Evolutionary conservation across 1,284 basidiomycete species (phyloP).

Genomic region (Trichosporon asahii): DNA sequence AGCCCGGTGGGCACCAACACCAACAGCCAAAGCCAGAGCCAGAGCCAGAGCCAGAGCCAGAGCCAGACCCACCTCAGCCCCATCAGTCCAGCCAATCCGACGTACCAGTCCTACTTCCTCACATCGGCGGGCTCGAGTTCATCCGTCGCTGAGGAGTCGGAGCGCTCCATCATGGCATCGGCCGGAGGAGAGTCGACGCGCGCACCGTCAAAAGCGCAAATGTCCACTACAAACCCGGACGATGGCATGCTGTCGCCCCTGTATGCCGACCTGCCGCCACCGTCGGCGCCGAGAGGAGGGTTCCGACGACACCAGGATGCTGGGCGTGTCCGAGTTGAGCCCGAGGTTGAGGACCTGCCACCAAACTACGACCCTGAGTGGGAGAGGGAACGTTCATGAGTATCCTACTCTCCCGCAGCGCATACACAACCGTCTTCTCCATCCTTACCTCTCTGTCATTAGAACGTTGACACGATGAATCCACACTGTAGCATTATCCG

Average conservation of each 20-base stretch:
- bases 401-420: too few species aligned
- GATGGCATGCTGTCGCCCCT: neutral
- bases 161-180: neutral
- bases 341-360: slow-evolving; percentile 41
- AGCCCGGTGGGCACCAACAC: neutral
- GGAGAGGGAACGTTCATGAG: slow-evolving; percentile 14
- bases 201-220: slow-evolving; percentile 11
- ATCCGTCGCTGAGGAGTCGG: neutral
- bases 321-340: slow-evolving; percentile 21
- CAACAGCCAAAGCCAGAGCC: neutral
- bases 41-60: too few species aligned
- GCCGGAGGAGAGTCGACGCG: neutral
- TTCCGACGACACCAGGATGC: slow-evolving; percentile 46
- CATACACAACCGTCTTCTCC: neutral
- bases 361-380: slow-evolving; percentile 44
- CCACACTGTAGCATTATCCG: neutral
- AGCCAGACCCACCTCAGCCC: neutral
- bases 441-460: neutral
- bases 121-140: neutral
- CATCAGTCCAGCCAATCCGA: neutral
- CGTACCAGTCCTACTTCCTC: neutral
- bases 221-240: slow-evolving; percentile 11
- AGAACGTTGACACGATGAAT: neutral
- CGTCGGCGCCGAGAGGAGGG: slow-evolving; percentile 26
- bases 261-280: slow-evolving; percentile 24